Conservation (phyloP, 805 yeast genomes). For the Candida bentonensis region DNA sequence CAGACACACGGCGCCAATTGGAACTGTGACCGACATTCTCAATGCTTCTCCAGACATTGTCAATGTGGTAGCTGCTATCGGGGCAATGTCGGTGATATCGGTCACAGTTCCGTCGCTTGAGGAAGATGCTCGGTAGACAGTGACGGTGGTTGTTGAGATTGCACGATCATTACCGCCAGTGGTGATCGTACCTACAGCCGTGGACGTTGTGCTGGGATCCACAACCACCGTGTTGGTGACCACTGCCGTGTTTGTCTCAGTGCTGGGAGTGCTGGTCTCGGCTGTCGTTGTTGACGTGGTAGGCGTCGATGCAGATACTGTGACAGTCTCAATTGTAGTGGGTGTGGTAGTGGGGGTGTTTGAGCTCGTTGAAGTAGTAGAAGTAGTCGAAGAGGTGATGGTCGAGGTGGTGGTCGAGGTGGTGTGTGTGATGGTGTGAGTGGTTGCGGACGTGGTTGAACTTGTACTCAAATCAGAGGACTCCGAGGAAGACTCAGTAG, state of each 20-base stretch:
- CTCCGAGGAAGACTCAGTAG: too few relatives aligned
- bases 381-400: neutral
- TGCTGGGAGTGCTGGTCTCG: neutral
- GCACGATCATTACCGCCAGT: too few relatives aligned
- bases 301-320: neutral
- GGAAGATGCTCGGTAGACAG: neutral
- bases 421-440: neutral
- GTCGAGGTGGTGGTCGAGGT: neutral
- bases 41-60: neutral
- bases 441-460: neutral
- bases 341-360: neutral
- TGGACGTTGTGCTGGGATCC: neutral
- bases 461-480: too few relatives aligned
- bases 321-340: neutral
- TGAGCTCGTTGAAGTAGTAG: neutral
- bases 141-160: neutral
- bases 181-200: neutral
- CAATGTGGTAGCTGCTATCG: neutral
- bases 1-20: too few relatives aligned
- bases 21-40: too few relatives aligned
- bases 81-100: neutral
- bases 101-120: neutral
- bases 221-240: neutral
- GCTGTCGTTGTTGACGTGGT: neutral
- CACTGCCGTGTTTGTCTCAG: neutral